Percentiles rank a stretch among this genome's conserved stretches.
Evolutionary conservation across 2,329 filamentous ascomycete genomes (phyloP).

Genomic region (Conoideocrella luteorostrata): DNA sequence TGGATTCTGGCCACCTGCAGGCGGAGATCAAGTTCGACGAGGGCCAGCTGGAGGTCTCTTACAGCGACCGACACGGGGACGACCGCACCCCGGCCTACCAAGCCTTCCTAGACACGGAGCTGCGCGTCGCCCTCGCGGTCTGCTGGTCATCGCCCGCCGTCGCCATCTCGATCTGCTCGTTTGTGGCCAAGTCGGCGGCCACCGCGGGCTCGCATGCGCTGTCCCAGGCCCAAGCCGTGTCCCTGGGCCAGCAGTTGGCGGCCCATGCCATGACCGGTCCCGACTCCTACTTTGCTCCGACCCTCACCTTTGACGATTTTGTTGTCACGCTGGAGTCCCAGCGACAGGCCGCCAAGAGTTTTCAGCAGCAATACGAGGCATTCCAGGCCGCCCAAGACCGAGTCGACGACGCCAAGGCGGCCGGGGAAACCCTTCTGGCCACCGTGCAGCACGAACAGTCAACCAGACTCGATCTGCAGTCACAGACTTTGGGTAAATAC

Average conservation of each 20-base stretch:
- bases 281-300: neutral
- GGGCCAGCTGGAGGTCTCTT: neutral
- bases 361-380: neutral
- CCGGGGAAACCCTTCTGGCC: neutral
- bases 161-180: neutral
- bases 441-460: neutral
- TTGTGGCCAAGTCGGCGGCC: neutral
- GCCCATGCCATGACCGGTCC: conserved; percentile 1
- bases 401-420: neutral
- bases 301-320: neutral
- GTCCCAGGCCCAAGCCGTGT: neutral
- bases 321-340: neutral
- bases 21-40: fast-evolving
- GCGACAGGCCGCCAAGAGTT: neutral
- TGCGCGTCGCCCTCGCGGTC: neutral
- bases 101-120: neutral
- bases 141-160: neutral
- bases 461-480: neutral
- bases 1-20: neutral
- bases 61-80: neutral
- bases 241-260: neutral
- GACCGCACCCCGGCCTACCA: neutral
- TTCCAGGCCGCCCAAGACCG: neutral
- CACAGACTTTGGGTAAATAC: neutral
- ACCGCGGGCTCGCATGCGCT: neutral